Evolutionary conservation across 768 basidiomycete species (phyloP).

Genomic region (Lentinula aciculospora): DNA sequence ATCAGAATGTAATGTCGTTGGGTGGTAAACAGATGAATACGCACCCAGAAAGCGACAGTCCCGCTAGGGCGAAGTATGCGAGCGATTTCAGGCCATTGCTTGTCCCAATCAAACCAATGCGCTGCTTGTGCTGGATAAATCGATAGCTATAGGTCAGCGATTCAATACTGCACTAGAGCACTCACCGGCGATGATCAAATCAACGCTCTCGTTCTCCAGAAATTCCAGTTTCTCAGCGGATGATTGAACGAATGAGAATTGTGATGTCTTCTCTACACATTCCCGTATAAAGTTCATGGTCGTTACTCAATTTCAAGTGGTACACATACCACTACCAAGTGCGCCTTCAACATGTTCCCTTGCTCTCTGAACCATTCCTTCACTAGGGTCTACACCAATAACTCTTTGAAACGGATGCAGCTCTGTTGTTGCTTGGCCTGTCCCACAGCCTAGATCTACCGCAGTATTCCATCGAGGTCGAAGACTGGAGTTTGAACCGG

Average conservation of each 20-base stretch:
- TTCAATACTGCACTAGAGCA: conserved; percentile 1
- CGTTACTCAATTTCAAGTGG: too few species aligned
- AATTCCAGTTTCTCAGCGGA: conserved; percentile 51
- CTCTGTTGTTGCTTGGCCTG: conserved; percentile 67
- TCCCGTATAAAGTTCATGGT: too few species aligned
- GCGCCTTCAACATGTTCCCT: conserved; percentile 17
- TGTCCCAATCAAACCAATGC: conserved; percentile 78
- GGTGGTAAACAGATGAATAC: conserved; percentile 13
- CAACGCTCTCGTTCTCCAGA: conserved; percentile 48
- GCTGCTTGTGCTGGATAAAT: conserved; percentile 57
- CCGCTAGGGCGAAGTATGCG: conserved; percentile 58
- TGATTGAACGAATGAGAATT: conserved; percentile 30
- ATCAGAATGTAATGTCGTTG: too few species aligned
- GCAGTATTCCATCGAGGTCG: conserved; percentile 44
- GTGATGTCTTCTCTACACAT: conserved; percentile 20
- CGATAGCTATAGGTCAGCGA: background rate
- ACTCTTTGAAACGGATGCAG: conserved; percentile 53
- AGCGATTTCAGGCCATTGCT: conserved; percentile 63
- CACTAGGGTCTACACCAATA: conserved; percentile 71
- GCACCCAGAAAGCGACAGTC: conserved; percentile 70
- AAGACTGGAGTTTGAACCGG: background rate
- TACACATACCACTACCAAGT: conserved; percentile 11
- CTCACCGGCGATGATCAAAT: conserved; percentile 64
- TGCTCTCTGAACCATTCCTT: conserved; percentile 62
- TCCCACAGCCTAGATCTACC: conserved; percentile 78